Percentiles rank a stretch among this genome's conserved stretches.
phyloP scores from a whole-genome alignment of 352 stramenopile species.

The Saprolegnia diclina region DNA sequence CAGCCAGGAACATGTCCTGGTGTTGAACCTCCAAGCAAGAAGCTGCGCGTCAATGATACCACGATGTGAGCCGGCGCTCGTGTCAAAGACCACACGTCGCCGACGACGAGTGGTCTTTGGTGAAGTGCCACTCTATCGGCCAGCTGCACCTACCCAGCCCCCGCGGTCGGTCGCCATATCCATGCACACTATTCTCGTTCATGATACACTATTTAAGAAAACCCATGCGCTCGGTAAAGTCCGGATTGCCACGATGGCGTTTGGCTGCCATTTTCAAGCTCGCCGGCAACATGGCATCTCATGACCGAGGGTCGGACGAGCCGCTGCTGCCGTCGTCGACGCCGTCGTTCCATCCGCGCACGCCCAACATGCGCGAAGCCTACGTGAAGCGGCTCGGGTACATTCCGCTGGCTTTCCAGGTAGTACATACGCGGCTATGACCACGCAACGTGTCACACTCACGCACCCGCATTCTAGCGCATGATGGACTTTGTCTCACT shows the following conservation, averaged over 20 bases:
- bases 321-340: neutral
- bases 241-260: neutral
- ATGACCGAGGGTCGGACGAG: neutral
- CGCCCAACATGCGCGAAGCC: constrained; percentile 47
- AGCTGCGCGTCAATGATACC: too few species aligned
- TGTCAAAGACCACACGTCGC: neutral
- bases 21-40: too few species aligned
- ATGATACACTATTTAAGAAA: neutral
- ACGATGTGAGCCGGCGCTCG: too few species aligned
- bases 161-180: neutral
- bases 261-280: constrained; percentile 2
- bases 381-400: constrained; percentile 74
- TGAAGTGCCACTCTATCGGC: neutral
- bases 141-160: neutral
- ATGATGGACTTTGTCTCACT: constrained; percentile 60
- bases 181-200: neutral
- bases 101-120: neutral
- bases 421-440: constrained; percentile 29
- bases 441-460: neutral
- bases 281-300: neutral
- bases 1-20: too few species aligned
- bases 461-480: constrained; percentile 51
- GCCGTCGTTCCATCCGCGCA: constrained; percentile 11
- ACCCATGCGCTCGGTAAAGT: neutral
- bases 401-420: constrained; percentile 74